Percentiles rank a stretch among this genome's conserved stretches.
phyloP scores from a whole-genome alignment of 2,329 filamentous ascomycete genomes.

The Periconia digitata region DNA sequence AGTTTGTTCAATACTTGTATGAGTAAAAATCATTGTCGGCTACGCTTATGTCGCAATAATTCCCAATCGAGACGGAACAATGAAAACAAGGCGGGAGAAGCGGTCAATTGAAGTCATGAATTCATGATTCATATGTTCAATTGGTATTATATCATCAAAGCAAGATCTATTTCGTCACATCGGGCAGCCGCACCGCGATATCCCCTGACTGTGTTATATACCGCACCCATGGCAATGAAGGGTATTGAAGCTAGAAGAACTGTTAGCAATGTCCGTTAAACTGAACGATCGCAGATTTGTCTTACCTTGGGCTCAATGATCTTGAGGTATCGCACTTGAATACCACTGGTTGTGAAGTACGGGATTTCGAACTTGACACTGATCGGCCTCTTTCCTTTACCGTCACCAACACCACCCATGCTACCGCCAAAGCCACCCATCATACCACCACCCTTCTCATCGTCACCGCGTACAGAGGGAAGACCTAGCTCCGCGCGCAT shows the following conservation, averaged over 20 bases:
- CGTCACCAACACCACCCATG: conserved; percentile 81
- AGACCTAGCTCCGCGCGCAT: conserved; percentile 97
- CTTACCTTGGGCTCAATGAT: conserved; percentile 98
- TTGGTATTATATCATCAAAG: conserved; percentile 16
- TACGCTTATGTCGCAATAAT: not conserved
- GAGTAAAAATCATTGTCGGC: too few relatives aligned
- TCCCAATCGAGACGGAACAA: not conserved
- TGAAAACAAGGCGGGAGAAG: not conserved
- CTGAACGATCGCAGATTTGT: conserved; percentile 7
- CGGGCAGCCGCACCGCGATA: conserved; percentile 92
- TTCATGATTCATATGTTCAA: conserved; percentile 14
- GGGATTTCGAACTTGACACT: conserved; percentile 99
- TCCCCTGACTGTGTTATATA: conserved; percentile 99
- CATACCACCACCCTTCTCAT: conserved; percentile 95
- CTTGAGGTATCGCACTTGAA: conserved; percentile 97
- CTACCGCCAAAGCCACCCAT: conserved; percentile 95
- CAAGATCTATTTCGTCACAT: conserved; percentile 63
- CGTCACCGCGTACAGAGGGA: conserved; percentile 90
- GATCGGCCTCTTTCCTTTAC: conserved; percentile 93
- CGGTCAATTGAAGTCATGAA: not conserved
- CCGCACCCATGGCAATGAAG: conserved; percentile 93
- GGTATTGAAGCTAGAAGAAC: conserved; percentile 81
- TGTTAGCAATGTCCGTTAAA: conserved; percentile 8
- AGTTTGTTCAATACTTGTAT: too few relatives aligned
- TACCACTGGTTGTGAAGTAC: conserved; percentile 99